Base-by-base conservation (phyloP, 2,329 filamentous ascomycete genomes). In the Magnaporthiopsis incrustans region DNA sequence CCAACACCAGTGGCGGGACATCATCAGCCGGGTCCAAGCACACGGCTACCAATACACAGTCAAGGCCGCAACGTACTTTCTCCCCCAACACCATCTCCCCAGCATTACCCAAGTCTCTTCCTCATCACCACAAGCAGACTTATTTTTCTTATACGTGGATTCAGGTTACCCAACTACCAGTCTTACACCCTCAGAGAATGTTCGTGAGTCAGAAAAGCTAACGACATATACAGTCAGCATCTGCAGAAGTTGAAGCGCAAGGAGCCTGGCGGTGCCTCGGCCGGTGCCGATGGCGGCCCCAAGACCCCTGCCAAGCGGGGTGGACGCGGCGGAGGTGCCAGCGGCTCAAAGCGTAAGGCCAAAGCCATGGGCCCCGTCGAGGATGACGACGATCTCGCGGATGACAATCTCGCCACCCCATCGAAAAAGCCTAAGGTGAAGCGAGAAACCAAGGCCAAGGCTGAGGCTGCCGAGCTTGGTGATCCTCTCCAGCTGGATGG, bases 211-310 rank as follows among this genome's bases (percentile, higher is more conserved):
- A 60, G 22, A 38, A 35, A 38, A 35, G 33, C 50, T 35, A 67
- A 65, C 64, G 59, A 18, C 38, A 59, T 53, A 60, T 59, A 58
- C 56, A 76, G 74, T 1, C 74, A 76, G 68, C 74, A 76, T 26
- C 66, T 76, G 0, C 74, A 76, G 63, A 76, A 75, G 63, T 67
- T 76, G 0, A 71, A 72, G 14, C 71, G 72, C 50, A 72, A 72
- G 66, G 71, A 73, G 0, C 65, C 59, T 12, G 63, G 58, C 14
- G 63, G 59, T 15, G 32, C 64, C 38, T 33, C n/a, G 10, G 22
- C 32, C 25, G 57, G 25, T 6, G n/a, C 11, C 8, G 25, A 27
- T 58, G 25, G 25, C 4, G 25, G 18, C 25, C 26, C 57, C 26
- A 32, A 58, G 25, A 58, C 26, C 57, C 57, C 25, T 4, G 57